These are phyloP conservation scores for Saccharomycopsis sp. DNA, from an alignment of 805 yeast species.

Conservation along the genomic window DNA sequence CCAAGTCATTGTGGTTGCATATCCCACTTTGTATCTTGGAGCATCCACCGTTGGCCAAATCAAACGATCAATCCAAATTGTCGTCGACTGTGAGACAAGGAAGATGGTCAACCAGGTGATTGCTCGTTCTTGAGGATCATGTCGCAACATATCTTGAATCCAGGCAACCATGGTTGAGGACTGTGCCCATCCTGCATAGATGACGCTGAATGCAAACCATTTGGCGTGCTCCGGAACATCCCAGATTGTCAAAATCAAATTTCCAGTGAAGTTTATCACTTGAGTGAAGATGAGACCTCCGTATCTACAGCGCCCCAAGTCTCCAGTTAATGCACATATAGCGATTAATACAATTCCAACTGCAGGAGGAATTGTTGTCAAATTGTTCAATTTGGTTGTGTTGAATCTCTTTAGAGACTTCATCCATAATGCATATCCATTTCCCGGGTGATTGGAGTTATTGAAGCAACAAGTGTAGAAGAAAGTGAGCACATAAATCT, in stretches of 20 bases:
- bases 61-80: constrained; percentile 46
- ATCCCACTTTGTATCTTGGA: constrained; percentile 51
- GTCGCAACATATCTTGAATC: constrained; percentile 51
- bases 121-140: constrained; percentile 47
- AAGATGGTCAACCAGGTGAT: constrained; percentile 47
- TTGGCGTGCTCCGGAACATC: constrained; percentile 45
- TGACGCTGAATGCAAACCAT: constrained; percentile 55
- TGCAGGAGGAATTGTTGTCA: constrained; percentile 50
- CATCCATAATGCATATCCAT: constrained; percentile 49
- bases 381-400: constrained; percentile 38
- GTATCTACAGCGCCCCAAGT: constrained; percentile 46
- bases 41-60: constrained; percentile 49
- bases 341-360: constrained; percentile 38
- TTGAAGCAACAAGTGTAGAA: constrained; percentile 56
- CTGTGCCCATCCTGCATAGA: constrained; percentile 54
- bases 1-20: constrained; percentile 41
- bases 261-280: constrained; percentile 44
- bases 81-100: constrained; percentile 44
- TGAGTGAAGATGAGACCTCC: constrained; percentile 48
- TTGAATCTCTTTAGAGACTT: constrained; percentile 33
- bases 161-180: constrained; percentile 54
- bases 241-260: constrained; percentile 50
- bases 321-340: constrained; percentile 32
- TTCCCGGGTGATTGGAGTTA: constrained; percentile 44
- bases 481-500: constrained; percentile 44